These are phyloP conservation scores for Aureobasidium mangrovei DNA, from an alignment of 2,329 filamentous ascomycete species.

Conservation along the genomic window DNA sequence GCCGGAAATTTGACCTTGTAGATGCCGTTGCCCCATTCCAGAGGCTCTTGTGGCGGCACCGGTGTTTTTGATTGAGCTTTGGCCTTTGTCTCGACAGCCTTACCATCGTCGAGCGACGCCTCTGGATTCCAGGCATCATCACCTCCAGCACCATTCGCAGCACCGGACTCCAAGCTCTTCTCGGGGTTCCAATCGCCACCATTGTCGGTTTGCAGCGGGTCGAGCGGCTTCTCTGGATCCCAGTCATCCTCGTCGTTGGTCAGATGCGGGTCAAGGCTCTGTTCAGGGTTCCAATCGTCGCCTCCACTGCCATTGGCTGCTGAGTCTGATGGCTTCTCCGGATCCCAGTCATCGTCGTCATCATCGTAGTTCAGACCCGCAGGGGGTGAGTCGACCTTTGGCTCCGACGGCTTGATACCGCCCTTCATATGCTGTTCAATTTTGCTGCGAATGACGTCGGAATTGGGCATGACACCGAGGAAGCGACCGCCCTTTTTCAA, in stretches of 20 bases:
- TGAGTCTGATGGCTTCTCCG: slow-evolving; percentile 22
- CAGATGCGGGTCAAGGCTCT: slow-evolving; percentile 24
- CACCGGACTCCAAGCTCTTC: slow-evolving; percentile 38
- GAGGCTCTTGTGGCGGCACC: slow-evolving; percentile 37
- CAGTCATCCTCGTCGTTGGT: slow-evolving; percentile 29
- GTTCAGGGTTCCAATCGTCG: slow-evolving; percentile 37
- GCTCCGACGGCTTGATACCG: slow-evolving; percentile 31
- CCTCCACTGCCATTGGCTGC: slow-evolving; percentile 33
- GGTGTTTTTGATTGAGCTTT: slow-evolving; percentile 13
- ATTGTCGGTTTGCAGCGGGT: slow-evolving; percentile 19
- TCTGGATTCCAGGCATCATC: slow-evolving; percentile 21
- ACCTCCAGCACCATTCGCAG: slow-evolving; percentile 16
- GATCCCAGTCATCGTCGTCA: slow-evolving; percentile 28
- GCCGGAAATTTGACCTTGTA: slow-evolving; percentile 85
- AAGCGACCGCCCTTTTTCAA: slow-evolving; percentile 92
- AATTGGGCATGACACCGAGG: slow-evolving; percentile 94
- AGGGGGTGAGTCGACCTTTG: slow-evolving; percentile 17
- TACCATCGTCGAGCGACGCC: slow-evolving; percentile 33
- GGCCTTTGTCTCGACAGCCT: slow-evolving; percentile 18
- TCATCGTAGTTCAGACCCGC: slow-evolving; percentile 21
- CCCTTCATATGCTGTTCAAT: slow-evolving; percentile 69
- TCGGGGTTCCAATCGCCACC: slow-evolving; percentile 29
- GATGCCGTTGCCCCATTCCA: slow-evolving; percentile 87
- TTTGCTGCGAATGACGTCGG: slow-evolving; percentile 71
- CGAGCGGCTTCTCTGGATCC: slow-evolving; percentile 24